These are phyloP conservation scores for Polyporus tsugae DNA, from an alignment of 1,284 basidiomycete genomes.

Conservation along the genomic window DNA sequence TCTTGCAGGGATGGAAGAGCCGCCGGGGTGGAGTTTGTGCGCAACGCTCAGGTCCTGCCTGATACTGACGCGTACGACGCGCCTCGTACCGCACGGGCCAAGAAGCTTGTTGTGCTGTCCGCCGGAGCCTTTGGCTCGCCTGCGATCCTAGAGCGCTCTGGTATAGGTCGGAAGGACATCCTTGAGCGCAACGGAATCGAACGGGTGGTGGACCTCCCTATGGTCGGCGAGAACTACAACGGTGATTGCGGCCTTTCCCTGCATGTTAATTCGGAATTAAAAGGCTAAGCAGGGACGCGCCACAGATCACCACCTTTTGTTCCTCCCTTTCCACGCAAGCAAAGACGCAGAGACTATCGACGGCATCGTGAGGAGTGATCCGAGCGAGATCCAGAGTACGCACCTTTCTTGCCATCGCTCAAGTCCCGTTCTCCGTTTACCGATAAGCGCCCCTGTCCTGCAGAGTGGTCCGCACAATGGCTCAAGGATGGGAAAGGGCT, in stretches of 20 bases:
- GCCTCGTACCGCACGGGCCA: constrained; percentile 44
- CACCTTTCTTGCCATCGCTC: neutral
- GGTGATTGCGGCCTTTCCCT: constrained; percentile 44
- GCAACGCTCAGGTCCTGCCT: constrained; percentile 42
- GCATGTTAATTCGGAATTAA: neutral
- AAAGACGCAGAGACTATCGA: constrained; percentile 54
- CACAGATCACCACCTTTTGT: constrained; percentile 52
- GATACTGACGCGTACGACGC: constrained; percentile 29
- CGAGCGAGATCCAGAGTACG: constrained; percentile 44
- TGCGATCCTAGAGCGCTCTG: constrained; percentile 43
- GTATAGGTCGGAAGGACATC: constrained; percentile 43
- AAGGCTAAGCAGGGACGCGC: neutral
- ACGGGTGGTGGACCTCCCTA: constrained; percentile 57
- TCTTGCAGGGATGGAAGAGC: constrained; percentile 54
- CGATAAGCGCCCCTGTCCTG: neutral
- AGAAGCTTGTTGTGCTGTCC: constrained; percentile 56
- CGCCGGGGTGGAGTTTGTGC: constrained; percentile 63
- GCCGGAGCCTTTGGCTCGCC: constrained; percentile 46
- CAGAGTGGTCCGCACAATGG: constrained; percentile 53
- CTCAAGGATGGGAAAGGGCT: constrained; percentile 51
- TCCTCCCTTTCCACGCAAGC: constrained; percentile 45
- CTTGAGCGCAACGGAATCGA: constrained; percentile 51
- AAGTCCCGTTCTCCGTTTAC: neutral
- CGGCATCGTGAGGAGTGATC: constrained; percentile 47
- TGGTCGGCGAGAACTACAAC: constrained; percentile 65